Conservation (phyloP, 805 yeast species). For the Geotrichum ghanense region DNA sequence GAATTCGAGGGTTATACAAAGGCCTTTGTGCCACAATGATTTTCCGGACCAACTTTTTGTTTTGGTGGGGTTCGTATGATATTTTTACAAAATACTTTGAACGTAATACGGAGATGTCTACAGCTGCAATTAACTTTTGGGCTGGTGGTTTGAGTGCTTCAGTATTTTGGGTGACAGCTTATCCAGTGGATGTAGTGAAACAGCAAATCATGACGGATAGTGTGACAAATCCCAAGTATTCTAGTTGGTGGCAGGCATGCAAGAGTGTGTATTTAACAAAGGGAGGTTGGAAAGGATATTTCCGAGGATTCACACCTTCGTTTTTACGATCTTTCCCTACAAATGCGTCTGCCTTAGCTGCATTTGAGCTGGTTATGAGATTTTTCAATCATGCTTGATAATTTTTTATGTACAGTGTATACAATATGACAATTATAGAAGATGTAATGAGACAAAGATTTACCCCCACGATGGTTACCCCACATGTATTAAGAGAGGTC, state of each 20-base stretch:
- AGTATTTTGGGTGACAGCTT: constrained; percentile 79
- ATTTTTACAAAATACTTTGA: constrained; percentile 59
- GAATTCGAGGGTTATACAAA: constrained; percentile 59
- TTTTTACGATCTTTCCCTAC: constrained; percentile 81
- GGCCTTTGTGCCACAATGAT: constrained; percentile 81
- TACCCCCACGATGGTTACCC: no score
- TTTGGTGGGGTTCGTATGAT: constrained; percentile 94
- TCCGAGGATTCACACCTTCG: constrained; percentile 71
- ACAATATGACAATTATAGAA: no score
- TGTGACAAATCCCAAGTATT: constrained; percentile 59
- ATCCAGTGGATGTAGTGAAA: constrained; percentile 81
- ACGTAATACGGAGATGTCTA: constrained; percentile 50
- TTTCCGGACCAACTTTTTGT: constrained; percentile 74
- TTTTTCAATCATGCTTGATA: constrained; percentile 7
- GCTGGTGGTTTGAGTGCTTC: constrained; percentile 78
- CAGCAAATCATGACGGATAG: constrained; percentile 76
- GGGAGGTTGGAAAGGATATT: constrained; percentile 57
- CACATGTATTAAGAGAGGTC: no score
- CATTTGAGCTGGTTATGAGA: constrained; percentile 78
- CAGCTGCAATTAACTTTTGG: constrained; percentile 76
- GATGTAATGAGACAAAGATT: no score
- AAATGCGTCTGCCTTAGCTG: constrained; percentile 85
- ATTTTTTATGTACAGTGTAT: no score
- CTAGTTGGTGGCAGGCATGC: constrained; percentile 62
- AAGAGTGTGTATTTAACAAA: constrained; percentile 46